Evolutionary conservation across 441 rosid genomes (phyloP).

Genomic region (Oxalis stricta): DNA sequence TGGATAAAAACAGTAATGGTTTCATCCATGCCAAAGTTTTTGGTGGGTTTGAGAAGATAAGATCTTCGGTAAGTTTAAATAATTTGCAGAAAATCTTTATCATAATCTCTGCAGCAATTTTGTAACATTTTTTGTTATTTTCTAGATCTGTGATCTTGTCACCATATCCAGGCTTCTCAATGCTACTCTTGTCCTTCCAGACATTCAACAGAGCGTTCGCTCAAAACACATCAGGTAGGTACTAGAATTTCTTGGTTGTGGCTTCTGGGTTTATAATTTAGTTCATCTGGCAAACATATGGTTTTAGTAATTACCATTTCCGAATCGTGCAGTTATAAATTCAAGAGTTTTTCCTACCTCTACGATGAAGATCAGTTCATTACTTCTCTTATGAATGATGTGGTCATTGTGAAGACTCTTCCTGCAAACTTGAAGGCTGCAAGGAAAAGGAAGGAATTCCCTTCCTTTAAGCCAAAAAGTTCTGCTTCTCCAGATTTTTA

Average conservation of each 20-base stretch:
- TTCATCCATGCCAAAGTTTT: slow-evolving; percentile 85
- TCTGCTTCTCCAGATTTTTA: slow-evolving; percentile 71
- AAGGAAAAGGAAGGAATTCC: slow-evolving; percentile 65
- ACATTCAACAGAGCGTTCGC: slow-evolving; percentile 83
- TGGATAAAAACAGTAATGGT: slow-evolving; percentile 40
- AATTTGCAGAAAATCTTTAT: slow-evolving; percentile 4
- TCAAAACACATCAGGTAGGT: slow-evolving; percentile 84
- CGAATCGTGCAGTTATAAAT: slow-evolving; percentile 44
- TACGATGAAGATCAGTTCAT: slow-evolving; percentile 92
- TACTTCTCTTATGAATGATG: slow-evolving; percentile 75
- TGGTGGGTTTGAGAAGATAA: slow-evolving; percentile 90
- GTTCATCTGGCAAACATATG: slow-evolving; percentile 6
- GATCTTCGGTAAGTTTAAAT: slow-evolving; percentile 62
- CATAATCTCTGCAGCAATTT: slow-evolving; percentile 19
- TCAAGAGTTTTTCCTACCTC: slow-evolving; percentile 93
- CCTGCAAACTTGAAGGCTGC: slow-evolving; percentile 75
- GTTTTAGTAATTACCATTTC: slow-evolving; percentile 5
- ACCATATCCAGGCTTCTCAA: slow-evolving; percentile 99
- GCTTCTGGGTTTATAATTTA: slow-evolving; percentile 8
- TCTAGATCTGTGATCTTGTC: slow-evolving; percentile 99
- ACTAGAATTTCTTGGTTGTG: slow-evolving; percentile 5
- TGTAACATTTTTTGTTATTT: slow-evolving; percentile 56
- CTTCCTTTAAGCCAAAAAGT: slow-evolving; percentile 63
- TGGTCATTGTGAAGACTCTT: slow-evolving; percentile 48
- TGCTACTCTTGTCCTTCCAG: slow-evolving; percentile 99